Conservation (phyloP, 805 yeast genomes). For the Saturnispora sanitii region DNA sequence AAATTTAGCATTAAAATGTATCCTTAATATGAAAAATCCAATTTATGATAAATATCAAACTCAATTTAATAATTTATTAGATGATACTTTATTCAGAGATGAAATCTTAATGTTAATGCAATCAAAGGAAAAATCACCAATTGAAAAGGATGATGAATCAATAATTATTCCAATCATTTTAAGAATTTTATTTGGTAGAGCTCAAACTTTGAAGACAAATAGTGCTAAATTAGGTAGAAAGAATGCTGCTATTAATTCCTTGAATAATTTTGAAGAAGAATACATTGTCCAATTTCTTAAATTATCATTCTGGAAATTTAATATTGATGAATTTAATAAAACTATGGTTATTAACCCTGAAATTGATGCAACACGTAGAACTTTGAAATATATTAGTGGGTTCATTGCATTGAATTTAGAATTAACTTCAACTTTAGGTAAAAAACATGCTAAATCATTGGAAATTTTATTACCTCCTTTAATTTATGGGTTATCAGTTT, state of each 20-base stretch:
- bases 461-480: conserved; percentile 47
- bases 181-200: conserved; percentile 78
- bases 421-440: conserved; percentile 48
- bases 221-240: conserved; percentile 68
- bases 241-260: conserved; percentile 53
- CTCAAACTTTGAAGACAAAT: conserved; percentile 57
- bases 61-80: conserved; percentile 62
- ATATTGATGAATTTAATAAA: conserved; percentile 28
- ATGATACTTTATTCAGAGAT: conserved; percentile 77
- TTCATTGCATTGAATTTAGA: conserved; percentile 54
- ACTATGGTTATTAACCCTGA: conserved; percentile 12
- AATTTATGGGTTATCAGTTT: conserved; percentile 41
- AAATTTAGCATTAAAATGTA: conserved; percentile 57
- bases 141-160: conserved; percentile 53
- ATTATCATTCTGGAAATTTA: conserved; percentile 50
- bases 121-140: conserved; percentile 37
- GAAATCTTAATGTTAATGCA: conserved; percentile 61
- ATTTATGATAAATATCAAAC: conserved; percentile 60
- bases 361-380: conserved; percentile 22
- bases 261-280: conserved; percentile 45
- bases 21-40: conserved; percentile 54
- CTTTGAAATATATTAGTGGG: conserved; percentile 49
- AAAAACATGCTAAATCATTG: conserved; percentile 39
- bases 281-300: conserved; percentile 51
- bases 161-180: conserved; percentile 61